Evolutionary conservation across 148 eudicot species (phyloP), one percentile per base, ranked within the genome.

Genomic region (Amaranthus hypochondriacus): DNA sequence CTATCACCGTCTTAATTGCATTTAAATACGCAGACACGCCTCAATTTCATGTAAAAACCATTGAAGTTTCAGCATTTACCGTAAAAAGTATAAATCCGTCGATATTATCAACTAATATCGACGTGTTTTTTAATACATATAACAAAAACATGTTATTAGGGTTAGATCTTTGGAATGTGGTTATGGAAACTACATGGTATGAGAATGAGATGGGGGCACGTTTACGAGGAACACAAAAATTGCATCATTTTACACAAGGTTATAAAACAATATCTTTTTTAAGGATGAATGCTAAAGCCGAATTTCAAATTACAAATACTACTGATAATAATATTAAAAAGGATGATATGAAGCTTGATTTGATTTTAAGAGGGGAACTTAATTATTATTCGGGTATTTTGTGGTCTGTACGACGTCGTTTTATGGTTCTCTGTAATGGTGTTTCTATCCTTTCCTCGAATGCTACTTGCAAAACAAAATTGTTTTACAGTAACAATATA

Each of bases 291-390:
- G 49, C 60, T 5, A 44, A 54, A 52, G 72, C 48, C 5, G 48
- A 53, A 4, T 3, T 50, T 11, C 54, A 67, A 7, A 15, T 67
- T 15, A 39, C 49, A 10, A 43, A 43, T 4, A 53, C 5, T 2
- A 51, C 44, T 13, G 12, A 53, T 12, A 53, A 53, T 7, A 55
- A 11, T n/a, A 5, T 54, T 3, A 69, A 3, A 55, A 55, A 50
- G 46, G 49, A 69, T 11, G 21, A 12, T 28, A 5, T 69, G 60
- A 69, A 69, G 46, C 48, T 69, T 54, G 49, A 69, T 42, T 69
- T 69, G 18, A 69, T 11, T 5, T 43, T 54, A 39, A 53, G 60
- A 43, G 72, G 72, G 60, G 13, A 69, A n/a, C 60, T 69, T 69
- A 68, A 68, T 52, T 39, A 1, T 51, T 67, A 68, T 39, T 53